These are phyloP conservation scores for Malus hybrid DNA, from an alignment of 331 rosid genomes.

Conservation along the genomic window DNA sequence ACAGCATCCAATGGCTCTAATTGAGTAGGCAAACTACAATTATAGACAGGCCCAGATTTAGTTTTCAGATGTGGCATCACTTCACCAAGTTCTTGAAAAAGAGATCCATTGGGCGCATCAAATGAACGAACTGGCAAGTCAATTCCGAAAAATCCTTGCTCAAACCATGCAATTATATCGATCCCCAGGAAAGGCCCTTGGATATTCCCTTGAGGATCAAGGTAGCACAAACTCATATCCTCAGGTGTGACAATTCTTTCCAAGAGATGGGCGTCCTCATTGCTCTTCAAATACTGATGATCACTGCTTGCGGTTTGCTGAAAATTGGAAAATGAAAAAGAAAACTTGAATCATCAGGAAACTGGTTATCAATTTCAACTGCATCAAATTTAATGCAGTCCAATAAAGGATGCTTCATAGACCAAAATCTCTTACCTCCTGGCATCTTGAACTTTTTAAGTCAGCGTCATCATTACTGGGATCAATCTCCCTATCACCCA, in stretches of 20 bases:
- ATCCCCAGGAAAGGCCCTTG: conserved; percentile 76
- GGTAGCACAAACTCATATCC: conserved; percentile 63
- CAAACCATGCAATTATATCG: conserved; percentile 65
- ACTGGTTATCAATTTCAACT: conserved; percentile 24
- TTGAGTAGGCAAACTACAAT: conserved; percentile 26
- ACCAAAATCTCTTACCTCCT: conserved; percentile 20
- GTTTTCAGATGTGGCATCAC: conserved; percentile 56
- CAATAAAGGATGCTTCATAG: conserved; percentile 27
- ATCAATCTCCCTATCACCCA: conserved; percentile 26
- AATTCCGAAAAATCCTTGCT: conserved; percentile 57
- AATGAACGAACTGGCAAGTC: conserved; percentile 52
- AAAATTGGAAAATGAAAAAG: conserved; percentile 26
- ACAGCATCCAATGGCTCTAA: conserved; percentile 31
- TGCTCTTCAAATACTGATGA: conserved; percentile 28
- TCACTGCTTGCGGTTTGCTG: conserved; percentile 26
- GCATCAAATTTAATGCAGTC: conserved; percentile 20
- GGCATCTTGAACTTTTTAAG: conserved; percentile 18
- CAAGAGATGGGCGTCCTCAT: conserved; percentile 19
- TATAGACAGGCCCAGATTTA: conserved; percentile 26
- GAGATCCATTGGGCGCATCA: conserved; percentile 54
- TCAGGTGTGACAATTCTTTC: conserved; percentile 38
- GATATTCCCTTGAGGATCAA: conserved; percentile 58
- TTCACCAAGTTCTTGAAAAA: conserved; percentile 56
- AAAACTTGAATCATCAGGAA: conserved; percentile 30
- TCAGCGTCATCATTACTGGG: conserved; percentile 21